Evolutionary conservation across 1,139 yeast genomes (phyloP).

Genomic region (Candida anutae): DNA sequence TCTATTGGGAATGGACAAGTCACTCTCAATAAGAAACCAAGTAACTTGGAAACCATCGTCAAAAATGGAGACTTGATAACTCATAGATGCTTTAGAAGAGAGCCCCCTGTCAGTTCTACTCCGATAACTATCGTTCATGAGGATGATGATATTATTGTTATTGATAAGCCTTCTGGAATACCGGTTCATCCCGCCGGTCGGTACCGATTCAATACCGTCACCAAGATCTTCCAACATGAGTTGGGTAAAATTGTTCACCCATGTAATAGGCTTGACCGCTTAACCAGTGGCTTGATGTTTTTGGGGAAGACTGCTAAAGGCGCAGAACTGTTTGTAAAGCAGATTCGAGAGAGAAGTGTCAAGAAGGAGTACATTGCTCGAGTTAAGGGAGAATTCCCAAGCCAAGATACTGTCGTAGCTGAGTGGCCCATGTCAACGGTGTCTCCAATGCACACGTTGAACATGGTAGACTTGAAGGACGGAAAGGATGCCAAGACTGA

Average conservation of each 20-base stretch:
- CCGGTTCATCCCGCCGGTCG: slow-evolving; percentile 98
- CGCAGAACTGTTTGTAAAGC: slow-evolving; percentile 70
- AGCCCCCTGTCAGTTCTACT: slow-evolving; percentile 76
- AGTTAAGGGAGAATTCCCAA: slow-evolving; percentile 80
- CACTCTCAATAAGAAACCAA: slow-evolving; percentile 56
- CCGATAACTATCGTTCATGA: slow-evolving; percentile 69
- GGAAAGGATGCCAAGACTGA: slow-evolving; percentile 61
- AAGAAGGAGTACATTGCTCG: slow-evolving; percentile 79
- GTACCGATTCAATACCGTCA: slow-evolving; percentile 77
- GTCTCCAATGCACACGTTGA: slow-evolving; percentile 74
- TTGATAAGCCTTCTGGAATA: slow-evolving; percentile 91
- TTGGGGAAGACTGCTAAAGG: slow-evolving; percentile 77
- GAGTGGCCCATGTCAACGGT: slow-evolving; percentile 66
- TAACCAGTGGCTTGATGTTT: slow-evolving; percentile 94
- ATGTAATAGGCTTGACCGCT: slow-evolving; percentile 81
- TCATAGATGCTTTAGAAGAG: slow-evolving; percentile 83
- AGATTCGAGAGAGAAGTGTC: slow-evolving; percentile 69
- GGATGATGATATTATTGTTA: slow-evolving; percentile 71
- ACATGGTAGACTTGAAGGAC: slow-evolving; percentile 50
- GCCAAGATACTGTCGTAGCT: slow-evolving; percentile 37
- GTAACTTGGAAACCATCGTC: slow-evolving; percentile 58
- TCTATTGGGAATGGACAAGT: slow-evolving; percentile 73
- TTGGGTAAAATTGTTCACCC: slow-evolving; percentile 65
- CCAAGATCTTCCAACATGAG: slow-evolving; percentile 72
- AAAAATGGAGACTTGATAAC: slow-evolving; percentile 79